Base-by-base conservation (phyloP, 257 asterid species). In the Jaltomata sinuosa region DNA sequence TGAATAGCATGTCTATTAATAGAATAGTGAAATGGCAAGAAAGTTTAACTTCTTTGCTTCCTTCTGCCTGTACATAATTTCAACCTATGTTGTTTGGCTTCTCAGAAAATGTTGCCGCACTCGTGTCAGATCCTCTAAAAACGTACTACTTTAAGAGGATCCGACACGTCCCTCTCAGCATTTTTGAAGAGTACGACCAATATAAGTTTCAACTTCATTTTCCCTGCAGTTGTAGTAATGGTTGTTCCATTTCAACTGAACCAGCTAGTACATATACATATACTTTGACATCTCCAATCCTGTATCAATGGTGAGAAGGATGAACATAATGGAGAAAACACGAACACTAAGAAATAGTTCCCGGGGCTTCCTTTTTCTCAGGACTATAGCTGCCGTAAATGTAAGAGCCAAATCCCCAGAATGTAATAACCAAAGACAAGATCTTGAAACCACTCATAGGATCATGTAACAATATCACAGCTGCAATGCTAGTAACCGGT, bases 371-470 rank as follows among this genome's bases (percentile, higher is more conserved):
- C 83, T 89, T 88, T 38, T 52, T 87, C 47, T 49, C 82, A 11
- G 89, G 85, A 64, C 29, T 77, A 29, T 89, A 92, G 83, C 87
- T 94, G 74, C 98, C 98, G 84, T 94, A 94, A 18, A 95, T 89
- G 62, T 93, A 96, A 65, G 91, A 92, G 61, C 90, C 94, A 84
- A 96, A 96, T 69, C 99, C 99, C 99, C 99, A 96, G 67, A 94
- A 94, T 68, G 98, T 92, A 68, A 94, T 87, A 10, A 90, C 27
- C 88, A 96, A 29, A 40, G 98, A 93, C 27, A 94, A 57, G 65
- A 94, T 96, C 97, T 96, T 94, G 93, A 96, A 93, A 64, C 99
- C 98, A 27, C 98, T 96, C 99, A 94, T 94, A 3, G 98, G 97
- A 52, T 94, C 99, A 4, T 90, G 81, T 88, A 93, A 67, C 65